Conservation (phyloP, 2,329 filamentous ascomycete species). For the Cryphonectria radicalis region DNA sequence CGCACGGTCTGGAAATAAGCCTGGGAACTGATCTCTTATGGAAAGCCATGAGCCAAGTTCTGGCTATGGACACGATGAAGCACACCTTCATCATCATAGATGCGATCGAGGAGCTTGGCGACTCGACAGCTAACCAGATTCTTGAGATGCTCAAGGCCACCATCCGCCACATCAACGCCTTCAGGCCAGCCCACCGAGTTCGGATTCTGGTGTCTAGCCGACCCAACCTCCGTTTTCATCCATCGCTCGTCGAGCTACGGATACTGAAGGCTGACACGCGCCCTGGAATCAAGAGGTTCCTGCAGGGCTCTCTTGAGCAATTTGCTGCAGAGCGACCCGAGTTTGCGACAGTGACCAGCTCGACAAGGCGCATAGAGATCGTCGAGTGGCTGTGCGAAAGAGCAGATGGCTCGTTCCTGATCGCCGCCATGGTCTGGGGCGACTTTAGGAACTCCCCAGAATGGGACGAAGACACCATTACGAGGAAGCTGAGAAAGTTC, state of each 20-base stretch:
- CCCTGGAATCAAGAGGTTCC: neutral
- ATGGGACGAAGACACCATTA: neutral
- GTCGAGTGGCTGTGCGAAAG: neutral
- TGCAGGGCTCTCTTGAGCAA: neutral
- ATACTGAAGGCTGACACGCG: neutral
- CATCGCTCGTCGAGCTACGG: neutral
- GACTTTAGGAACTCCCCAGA: neutral
- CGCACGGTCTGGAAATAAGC: neutral
- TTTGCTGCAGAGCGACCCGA: neutral
- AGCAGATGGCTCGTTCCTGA: neutral
- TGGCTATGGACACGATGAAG: neutral
- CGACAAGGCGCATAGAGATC: neutral
- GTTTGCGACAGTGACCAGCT: neutral
- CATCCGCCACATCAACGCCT: neutral
- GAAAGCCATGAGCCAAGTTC: neutral
- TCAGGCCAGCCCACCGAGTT: neutral
- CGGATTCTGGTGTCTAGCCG: neutral
- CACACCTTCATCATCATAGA: neutral
- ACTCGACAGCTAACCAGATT: neutral
- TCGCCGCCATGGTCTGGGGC: neutral
- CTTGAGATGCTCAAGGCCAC: neutral
- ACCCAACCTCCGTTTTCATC: neutral
- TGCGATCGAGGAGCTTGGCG: neutral
- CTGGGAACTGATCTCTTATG: neutral
- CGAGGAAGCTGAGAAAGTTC: neutral